A percentile compares a stretch with the other conserved stretches of the same genome.
phyloP scores from a whole-genome alignment of 1,284 basidiomycete genomes.

The Tilletiaria anomala region DNA sequence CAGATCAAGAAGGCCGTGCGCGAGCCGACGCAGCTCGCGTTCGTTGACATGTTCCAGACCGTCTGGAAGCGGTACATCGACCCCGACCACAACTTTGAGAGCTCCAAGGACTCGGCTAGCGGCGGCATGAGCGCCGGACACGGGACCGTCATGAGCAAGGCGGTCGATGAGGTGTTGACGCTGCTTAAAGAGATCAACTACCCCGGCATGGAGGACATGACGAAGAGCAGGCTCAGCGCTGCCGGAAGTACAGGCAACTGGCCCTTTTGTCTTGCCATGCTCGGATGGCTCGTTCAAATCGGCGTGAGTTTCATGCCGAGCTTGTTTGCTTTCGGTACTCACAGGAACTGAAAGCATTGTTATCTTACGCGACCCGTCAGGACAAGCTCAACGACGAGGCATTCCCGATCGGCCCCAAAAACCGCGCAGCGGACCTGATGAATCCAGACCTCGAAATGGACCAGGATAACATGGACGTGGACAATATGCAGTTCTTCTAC shows the following conservation, averaged over 20 bases:
- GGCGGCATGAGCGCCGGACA: slow-evolving; percentile 5
- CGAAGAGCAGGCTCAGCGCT: slow-evolving; percentile 35
- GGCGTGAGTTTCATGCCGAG: slow-evolving; percentile 9
- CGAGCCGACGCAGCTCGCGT: slow-evolving; percentile 33
- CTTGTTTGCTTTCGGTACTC: too few species aligned
- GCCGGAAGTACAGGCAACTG: slow-evolving; percentile 36
- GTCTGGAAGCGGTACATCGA: slow-evolving; percentile 31
- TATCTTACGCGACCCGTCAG: too few species aligned
- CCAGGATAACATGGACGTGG: slow-evolving; percentile 19
- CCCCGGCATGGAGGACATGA: slow-evolving; percentile 32
- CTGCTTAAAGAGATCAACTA: slow-evolving; percentile 36
- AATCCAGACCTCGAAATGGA: slow-evolving; percentile 5
- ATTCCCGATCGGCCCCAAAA: background rate
- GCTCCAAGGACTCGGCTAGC: too few species aligned
- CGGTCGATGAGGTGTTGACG: slow-evolving; percentile 18
- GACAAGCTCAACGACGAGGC: background rate
- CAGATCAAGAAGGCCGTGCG: slow-evolving; percentile 24
- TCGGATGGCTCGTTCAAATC: slow-evolving; percentile 36
- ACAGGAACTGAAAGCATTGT: background rate
- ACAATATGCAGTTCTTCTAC: slow-evolving; percentile 29
- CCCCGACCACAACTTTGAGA: slow-evolving; percentile 19
- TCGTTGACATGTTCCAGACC: slow-evolving; percentile 35
- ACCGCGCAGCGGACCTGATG: background rate
- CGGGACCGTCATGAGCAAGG: background rate
- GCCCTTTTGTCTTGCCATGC: slow-evolving; percentile 34